Conservation (phyloP, 192 early-diverging fungal genomes). For the Allomyces macrogynus region DNA sequence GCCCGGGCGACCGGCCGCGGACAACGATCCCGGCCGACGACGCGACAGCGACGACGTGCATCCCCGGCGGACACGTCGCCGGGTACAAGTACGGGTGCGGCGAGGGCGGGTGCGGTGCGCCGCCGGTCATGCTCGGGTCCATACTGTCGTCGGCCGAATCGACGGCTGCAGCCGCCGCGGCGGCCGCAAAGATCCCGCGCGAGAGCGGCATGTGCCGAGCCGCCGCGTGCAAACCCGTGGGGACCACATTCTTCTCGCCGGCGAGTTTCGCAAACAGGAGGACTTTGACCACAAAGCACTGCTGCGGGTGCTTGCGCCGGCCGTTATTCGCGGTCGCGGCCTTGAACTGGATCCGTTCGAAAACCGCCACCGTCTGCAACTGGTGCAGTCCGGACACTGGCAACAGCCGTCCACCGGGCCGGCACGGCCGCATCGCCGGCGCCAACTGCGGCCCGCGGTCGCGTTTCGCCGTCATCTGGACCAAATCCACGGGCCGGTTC, state of each 20-base stretch:
- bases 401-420: conserved; percentile 20
- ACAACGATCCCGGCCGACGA: conserved; percentile 73
- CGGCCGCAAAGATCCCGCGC: too few relatives aligned
- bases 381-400: too few relatives aligned
- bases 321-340: conserved; percentile 89
- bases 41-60: conserved; percentile 36
- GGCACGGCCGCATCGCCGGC: conserved; percentile 32
- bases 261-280: conserved; percentile 35
- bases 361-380: conserved; percentile 34
- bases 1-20: conserved; percentile 78
- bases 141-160: too few relatives aligned
- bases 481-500: conserved; percentile 17
- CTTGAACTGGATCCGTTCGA: conserved; percentile 93
- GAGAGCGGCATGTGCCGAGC: too few relatives aligned
- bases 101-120: too few relatives aligned
- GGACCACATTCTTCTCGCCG: too few relatives aligned
- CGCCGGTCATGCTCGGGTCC: too few relatives aligned
- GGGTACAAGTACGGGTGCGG: conserved; percentile 6
- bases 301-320: conserved; percentile 79
- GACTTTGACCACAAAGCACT: conserved; percentile 71
- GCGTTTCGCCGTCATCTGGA: conserved; percentile 26
- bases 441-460: conserved; percentile 26
- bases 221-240: too few relatives aligned
- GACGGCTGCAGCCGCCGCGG: too few relatives aligned
- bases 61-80: conserved; percentile 30